phyloP scores from a whole-genome alignment of 805 yeast species.

The Starmera dryadoides region DNA sequence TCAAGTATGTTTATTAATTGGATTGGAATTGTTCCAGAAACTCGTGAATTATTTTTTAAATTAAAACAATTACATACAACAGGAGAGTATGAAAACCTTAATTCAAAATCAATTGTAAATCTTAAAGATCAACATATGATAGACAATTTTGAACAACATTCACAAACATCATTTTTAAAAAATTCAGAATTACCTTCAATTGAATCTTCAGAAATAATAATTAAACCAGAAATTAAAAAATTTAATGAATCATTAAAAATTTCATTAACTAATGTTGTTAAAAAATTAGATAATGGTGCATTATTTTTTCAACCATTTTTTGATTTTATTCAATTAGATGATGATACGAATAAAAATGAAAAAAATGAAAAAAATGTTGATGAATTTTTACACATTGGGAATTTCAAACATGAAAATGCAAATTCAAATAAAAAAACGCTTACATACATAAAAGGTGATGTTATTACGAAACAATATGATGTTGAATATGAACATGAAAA shows the following conservation, averaged over 20 bases:
- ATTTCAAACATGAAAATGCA: neutral
- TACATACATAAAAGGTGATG: neutral
- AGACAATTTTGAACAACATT: neutral
- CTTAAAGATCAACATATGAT: conserved; percentile 1
- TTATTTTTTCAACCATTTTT: conserved; percentile 19
- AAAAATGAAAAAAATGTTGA: neutral
- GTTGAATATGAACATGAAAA: neutral
- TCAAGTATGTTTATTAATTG: conserved; percentile 56
- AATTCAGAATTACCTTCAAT: too few relatives aligned
- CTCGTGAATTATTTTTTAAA: conserved; percentile 47
- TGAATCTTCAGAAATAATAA: neutral
- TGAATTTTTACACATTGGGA: neutral
- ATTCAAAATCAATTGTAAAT: conserved; percentile 1
- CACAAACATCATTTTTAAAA: too few relatives aligned
- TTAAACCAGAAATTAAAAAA: conserved; percentile 6
- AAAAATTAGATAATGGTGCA: conserved; percentile 17
- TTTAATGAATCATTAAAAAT: conserved; percentile 16
- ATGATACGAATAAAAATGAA: neutral
- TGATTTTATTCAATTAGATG: conserved; percentile 11
- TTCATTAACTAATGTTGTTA: conserved; percentile 16
- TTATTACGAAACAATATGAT: neutral
- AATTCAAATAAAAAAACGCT: neutral
- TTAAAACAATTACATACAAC: conserved; percentile 18
- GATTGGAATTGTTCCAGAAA: conserved; percentile 59
- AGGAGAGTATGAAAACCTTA: conserved; percentile 1